Conservation (phyloP, 1,284 basidiomycete genomes). For the Leucoagaricus sp. region DNA sequence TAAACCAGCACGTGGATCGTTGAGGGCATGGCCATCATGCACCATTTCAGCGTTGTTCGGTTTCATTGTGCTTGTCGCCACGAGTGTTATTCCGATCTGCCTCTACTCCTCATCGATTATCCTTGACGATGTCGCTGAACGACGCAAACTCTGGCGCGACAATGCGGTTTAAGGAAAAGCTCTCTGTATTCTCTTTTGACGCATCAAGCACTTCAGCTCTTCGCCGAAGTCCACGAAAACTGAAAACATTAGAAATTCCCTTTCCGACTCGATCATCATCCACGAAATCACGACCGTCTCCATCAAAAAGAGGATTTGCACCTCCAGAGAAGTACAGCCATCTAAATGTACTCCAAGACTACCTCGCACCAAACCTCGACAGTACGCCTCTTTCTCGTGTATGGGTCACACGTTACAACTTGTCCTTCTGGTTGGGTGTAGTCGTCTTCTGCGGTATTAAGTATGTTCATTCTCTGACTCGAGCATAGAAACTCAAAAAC, state of each 20-base stretch:
- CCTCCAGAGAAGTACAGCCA: conserved; percentile 48
- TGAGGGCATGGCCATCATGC: too few species aligned
- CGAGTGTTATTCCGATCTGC: too few species aligned
- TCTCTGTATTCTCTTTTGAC: background rate
- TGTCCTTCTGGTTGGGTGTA: conserved; percentile 28
- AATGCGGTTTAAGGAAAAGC: background rate
- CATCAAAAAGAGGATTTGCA: conserved; percentile 42
- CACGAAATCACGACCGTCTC: background rate
- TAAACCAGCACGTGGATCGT: too few species aligned
- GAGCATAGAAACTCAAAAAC: background rate
- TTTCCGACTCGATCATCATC: background rate
- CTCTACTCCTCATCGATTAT: too few species aligned
- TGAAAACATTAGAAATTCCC: background rate
- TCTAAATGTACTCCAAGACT: conserved; percentile 42
- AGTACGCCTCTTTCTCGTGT: conserved; percentile 2
- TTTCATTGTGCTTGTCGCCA: too few species aligned
- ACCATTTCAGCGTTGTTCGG: too few species aligned
- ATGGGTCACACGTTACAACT: background rate
- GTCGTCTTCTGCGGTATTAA: conserved; percentile 72
- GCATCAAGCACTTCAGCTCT: background rate
- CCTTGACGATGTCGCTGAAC: too few species aligned
- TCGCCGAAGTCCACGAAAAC: background rate
- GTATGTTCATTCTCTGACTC: conserved; percentile 35
- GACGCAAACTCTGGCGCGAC: too few species aligned
- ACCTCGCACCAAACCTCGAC: conserved; percentile 38